Evolutionary conservation across 2,329 filamentous ascomycete species (phyloP).

Genomic region (Phyllosticta citribraziliensis): DNA sequence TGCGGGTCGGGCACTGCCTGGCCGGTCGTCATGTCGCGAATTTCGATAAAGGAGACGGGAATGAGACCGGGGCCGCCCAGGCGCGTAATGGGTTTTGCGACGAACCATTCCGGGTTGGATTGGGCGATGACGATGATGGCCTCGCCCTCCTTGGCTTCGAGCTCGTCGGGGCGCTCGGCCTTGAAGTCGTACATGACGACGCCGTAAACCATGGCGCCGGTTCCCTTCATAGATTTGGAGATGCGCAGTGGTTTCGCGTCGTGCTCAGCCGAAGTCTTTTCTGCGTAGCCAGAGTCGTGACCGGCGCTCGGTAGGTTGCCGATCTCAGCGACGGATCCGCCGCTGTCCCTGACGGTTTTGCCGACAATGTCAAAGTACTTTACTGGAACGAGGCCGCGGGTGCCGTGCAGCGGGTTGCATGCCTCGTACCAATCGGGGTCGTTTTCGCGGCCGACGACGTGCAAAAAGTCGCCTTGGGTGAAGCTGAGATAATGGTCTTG

Average conservation of each 20-base stretch:
- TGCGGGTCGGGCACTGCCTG: constrained; percentile 70
- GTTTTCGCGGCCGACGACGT: constrained; percentile 93
- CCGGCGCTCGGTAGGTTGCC: constrained; percentile 50
- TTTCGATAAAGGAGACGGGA: constrained; percentile 92
- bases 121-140: constrained; percentile 98
- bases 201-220: constrained; percentile 87
- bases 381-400: constrained; percentile 85
- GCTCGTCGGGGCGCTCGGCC: constrained; percentile 87
- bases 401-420: constrained; percentile 85
- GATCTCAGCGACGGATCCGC: constrained; percentile 32
- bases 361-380: constrained; percentile 87
- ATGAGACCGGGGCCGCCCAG: constrained; percentile 93
- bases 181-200: constrained; percentile 96
- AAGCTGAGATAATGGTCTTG: constrained; percentile 64
- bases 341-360: constrained; percentile 84
- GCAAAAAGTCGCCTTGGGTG: constrained; percentile 92
- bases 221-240: constrained; percentile 36
- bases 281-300: constrained; percentile 87
- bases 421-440: constrained; percentile 97
- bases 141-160: constrained; percentile 90
- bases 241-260: constrained; percentile 21
- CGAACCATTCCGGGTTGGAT: constrained; percentile 98
- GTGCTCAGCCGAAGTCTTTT: constrained; percentile 24
- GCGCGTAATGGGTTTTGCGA: constrained; percentile 95
- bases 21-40: constrained; percentile 85